Percentiles rank a stretch among this genome's conserved stretches.
These are phyloP conservation scores for Hortaea werneckii DNA, from an alignment of 2,329 filamentous ascomycete species.

Conservation along the genomic window DNA sequence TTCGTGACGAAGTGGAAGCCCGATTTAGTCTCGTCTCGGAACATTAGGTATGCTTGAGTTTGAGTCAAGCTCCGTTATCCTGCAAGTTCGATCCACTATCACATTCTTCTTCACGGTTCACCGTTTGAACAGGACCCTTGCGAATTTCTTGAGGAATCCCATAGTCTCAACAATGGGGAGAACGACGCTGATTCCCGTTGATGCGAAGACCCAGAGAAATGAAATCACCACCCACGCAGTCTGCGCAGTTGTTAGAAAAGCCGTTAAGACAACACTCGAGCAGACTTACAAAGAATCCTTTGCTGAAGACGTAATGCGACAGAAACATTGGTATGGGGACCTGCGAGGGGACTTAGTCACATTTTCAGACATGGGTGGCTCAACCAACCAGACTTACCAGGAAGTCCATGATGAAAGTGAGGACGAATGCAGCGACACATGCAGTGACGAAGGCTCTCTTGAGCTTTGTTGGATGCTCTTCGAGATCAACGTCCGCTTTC, in stretches of 20 bases:
- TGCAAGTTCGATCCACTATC: not conserved
- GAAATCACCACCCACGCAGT: slow-evolving; percentile 36
- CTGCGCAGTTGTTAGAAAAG: slow-evolving; percentile 18
- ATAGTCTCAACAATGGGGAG: slow-evolving; percentile 2
- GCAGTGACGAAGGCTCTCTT: slow-evolving; percentile 4
- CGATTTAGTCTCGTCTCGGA: no score
- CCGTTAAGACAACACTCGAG: no score
- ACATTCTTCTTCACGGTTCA: not conserved
- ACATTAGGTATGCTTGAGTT: no score
- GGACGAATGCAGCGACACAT: slow-evolving; percentile 47
- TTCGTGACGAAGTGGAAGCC: no score
- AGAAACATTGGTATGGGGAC: slow-evolving; percentile 40
- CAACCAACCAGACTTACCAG: not conserved
- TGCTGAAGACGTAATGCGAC: slow-evolving; percentile 37
- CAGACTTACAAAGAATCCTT: slow-evolving; percentile 24
- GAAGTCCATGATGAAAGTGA: slow-evolving; percentile 39
- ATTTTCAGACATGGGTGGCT: not conserved
- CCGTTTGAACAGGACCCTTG: not conserved
- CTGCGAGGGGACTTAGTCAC: not conserved
- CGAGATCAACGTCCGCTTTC: not conserved
- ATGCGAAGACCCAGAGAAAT: slow-evolving; percentile 41
- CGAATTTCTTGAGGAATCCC: slow-evolving; percentile 1
- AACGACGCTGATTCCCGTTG: slow-evolving; percentile 10
- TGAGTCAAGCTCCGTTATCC: no score
- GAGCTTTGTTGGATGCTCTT: slow-evolving; percentile 1